These are phyloP conservation scores for Pseudogymnoascus sp. DNA, from an alignment of 2,329 filamentous ascomycete genomes.

Conservation along the genomic window DNA sequence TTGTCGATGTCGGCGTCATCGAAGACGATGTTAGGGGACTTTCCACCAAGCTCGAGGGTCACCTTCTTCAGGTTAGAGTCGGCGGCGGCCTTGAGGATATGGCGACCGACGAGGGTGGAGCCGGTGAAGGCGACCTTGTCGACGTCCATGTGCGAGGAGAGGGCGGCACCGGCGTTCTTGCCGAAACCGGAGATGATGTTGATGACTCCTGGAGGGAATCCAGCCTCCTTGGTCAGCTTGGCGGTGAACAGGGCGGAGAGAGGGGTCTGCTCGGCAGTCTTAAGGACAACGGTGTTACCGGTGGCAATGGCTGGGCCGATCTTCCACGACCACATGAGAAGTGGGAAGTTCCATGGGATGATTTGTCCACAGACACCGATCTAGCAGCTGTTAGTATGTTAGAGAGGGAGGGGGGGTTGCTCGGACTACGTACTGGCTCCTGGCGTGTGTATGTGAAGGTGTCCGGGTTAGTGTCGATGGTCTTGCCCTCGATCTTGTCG, in stretches of 20 bases:
- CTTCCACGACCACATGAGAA: slow-evolving; percentile 62
- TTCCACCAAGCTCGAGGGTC: slow-evolving; percentile 54
- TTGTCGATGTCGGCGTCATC: slow-evolving; percentile 54
- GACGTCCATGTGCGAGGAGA: slow-evolving; percentile 54
- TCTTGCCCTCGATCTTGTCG: slow-evolving; percentile 64
- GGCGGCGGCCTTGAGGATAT: slow-evolving; percentile 57
- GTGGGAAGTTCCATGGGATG: slow-evolving; percentile 65
- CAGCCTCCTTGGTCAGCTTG: slow-evolving; percentile 51
- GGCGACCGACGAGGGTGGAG: slow-evolving; percentile 51
- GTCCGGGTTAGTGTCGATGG: slow-evolving; percentile 55
- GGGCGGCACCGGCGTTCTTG: slow-evolving; percentile 56
- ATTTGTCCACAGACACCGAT: slow-evolving; percentile 64
- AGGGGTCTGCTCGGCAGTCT: slow-evolving; percentile 56
- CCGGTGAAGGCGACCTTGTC: slow-evolving; percentile 63
- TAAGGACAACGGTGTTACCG: slow-evolving; percentile 52
- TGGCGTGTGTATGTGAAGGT: slow-evolving; percentile 62
- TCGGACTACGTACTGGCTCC: slow-evolving; percentile 49
- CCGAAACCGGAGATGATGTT: slow-evolving; percentile 60
- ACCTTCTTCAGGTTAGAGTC: slow-evolving; percentile 58
- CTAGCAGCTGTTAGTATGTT: slow-evolving; percentile 13
- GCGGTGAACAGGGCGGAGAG: slow-evolving; percentile 47
- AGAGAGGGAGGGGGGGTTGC: neutral
- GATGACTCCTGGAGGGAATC: slow-evolving; percentile 57
- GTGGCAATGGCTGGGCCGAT: slow-evolving; percentile 52
- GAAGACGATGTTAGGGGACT: slow-evolving; percentile 56